These are phyloP conservation scores for Fusarium odoratissimum DNA, from an alignment of 2,329 filamentous ascomycete species.

Conservation along the genomic window DNA sequence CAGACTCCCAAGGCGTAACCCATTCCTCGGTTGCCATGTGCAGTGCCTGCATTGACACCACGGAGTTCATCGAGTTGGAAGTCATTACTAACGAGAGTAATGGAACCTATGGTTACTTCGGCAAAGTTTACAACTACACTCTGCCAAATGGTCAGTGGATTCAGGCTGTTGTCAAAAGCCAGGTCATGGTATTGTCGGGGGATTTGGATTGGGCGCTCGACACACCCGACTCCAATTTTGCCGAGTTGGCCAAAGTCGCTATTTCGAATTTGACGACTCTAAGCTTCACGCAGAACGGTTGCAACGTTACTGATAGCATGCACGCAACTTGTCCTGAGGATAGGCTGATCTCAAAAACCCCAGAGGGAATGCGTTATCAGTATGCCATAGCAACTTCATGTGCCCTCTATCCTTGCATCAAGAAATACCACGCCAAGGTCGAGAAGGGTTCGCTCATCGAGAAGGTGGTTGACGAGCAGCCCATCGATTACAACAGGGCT, in stretches of 20 bases:
- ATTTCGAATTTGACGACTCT: slow-evolving; percentile 2
- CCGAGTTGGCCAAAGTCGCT: not conserved
- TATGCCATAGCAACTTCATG: not conserved
- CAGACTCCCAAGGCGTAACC: not conserved
- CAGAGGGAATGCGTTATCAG: rapidly evolving
- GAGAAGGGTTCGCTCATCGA: not conserved
- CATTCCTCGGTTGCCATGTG: slow-evolving; percentile 11
- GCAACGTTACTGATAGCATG: not conserved
- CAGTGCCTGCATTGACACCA: slow-evolving; percentile 1
- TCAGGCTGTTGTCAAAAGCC: rapidly evolving
- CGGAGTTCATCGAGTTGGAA: not conserved
- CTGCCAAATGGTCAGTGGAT: not conserved
- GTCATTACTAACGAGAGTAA: rapidly evolving
- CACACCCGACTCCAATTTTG: not conserved
- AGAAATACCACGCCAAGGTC: not conserved
- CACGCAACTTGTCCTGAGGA: not conserved
- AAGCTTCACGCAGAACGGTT: not conserved
- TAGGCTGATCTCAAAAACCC: not conserved
- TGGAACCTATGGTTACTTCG: not conserved
- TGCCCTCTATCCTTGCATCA: slow-evolving; percentile 7
- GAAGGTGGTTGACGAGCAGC: not conserved
- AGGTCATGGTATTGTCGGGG: not conserved
- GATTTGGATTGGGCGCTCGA: not conserved
- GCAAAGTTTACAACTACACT: not conserved
- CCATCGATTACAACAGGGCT: not conserved